Base-by-base conservation (phyloP, 371 early-diverging fungal species). In the Mortierella sp. region DNA sequence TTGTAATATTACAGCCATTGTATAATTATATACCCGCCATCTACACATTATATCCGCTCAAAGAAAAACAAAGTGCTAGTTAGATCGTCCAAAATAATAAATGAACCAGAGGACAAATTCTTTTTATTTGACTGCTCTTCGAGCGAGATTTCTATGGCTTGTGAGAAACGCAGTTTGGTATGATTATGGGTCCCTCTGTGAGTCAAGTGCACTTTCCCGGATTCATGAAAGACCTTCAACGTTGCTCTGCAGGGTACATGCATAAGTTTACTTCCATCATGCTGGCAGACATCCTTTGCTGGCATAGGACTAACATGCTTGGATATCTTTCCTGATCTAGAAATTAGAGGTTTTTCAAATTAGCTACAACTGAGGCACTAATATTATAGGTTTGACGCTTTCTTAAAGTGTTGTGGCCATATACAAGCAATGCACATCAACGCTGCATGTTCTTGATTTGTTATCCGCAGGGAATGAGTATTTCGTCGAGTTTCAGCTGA, bases 1-100 rank as follows among this genome's bases (percentile, higher is more conserved):
- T 43, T 61, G 61, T 61, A 61, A 37, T 29, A 61, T 61, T 57
- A 29, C 53, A 57, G 35, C 37, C 26, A 63, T 63, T 28, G 43
- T 49, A 55, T 26, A 28, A 61, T 17, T 56, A 43, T 66, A 66
- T 54, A 53, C 66, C 59, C 66, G 28, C 65, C 65, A 55, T 55
- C 19, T 3, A 49, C 35, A 23, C 2, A 49, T 5, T 34, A 22
- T 15, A 62, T 7, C n/a, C n/a, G 2, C 10, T 17, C 23, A 57
- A 57, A 35, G 22, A 34, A 35, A 57, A 54, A 12, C n/a, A n/a
- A n/a, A n/a, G n/a, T n/a, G n/a, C n/a, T n/a, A n/a, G n/a, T n/a
- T n/a, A n/a, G n/a, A n/a, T n/a, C n/a, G n/a, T n/a, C n/a, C n/a
- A 54, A 8, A 17, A 54, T 17, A 29, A 8, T 22, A 54, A 29